Conservation (phyloP, 2,329 filamentous ascomycete genomes). For the Podosphaera xanthii region DNA sequence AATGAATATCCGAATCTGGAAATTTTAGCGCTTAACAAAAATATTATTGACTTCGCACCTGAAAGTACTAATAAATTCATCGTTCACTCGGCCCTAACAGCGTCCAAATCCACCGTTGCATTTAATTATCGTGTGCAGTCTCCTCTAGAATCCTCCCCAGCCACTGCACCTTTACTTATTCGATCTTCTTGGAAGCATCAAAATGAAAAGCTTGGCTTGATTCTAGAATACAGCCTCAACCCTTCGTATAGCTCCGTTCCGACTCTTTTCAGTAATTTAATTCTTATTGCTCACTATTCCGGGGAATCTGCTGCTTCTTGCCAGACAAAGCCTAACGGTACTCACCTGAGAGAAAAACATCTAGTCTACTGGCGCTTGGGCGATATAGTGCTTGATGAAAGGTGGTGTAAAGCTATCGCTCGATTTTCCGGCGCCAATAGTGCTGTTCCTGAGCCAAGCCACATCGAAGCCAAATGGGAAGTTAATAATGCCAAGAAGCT, state of each 20-base stretch:
- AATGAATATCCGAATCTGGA: slow-evolving; percentile 78
- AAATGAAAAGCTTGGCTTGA: slow-evolving; percentile 62
- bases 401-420: slow-evolving; percentile 56
- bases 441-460: slow-evolving; percentile 46
- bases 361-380: slow-evolving; percentile 63
- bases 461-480: slow-evolving; percentile 70
- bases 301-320: slow-evolving; percentile 40
- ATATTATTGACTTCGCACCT: slow-evolving; percentile 53
- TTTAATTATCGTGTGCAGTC: slow-evolving; percentile 84
- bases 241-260: slow-evolving; percentile 26
- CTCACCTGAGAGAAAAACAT: slow-evolving; percentile 53
- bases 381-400: slow-evolving; percentile 43
- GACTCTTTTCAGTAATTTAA: slow-evolving; percentile 49
- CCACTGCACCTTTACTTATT: slow-evolving; percentile 37
- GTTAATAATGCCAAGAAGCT: slow-evolving; percentile 18
- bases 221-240: slow-evolving; percentile 70
- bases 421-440: slow-evolving; percentile 53
- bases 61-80: slow-evolving; percentile 59
- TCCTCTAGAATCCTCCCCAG: slow-evolving; percentile 29
- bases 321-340: slow-evolving; percentile 61
- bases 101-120: slow-evolving; percentile 45
- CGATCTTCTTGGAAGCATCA: slow-evolving; percentile 56
- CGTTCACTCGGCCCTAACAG: slow-evolving; percentile 49
- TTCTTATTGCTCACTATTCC: slow-evolving; percentile 49
- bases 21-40: slow-evolving; percentile 79